These are phyloP conservation scores for Thermomucor indicae-seudaticae DNA, from an alignment of 371 early-diverging fungal genomes.

Conservation along the genomic window DNA sequence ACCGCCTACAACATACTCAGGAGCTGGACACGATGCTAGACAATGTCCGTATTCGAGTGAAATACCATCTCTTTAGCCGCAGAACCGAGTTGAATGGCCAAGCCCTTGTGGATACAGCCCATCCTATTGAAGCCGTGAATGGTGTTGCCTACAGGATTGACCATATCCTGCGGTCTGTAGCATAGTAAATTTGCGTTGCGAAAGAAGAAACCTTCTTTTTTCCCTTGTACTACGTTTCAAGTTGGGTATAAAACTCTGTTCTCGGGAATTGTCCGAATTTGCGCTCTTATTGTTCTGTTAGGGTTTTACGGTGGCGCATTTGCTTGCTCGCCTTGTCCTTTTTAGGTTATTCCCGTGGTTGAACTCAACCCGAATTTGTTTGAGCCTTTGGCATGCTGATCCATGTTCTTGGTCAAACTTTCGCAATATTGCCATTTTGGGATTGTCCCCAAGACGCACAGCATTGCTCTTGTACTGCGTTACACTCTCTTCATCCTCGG, in stretches of 20 bases:
- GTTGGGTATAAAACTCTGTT: neutral
- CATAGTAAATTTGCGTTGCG: too few relatives aligned
- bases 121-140: constrained; percentile 32
- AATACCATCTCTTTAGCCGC: constrained; percentile 20
- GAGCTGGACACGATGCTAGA: constrained; percentile 19
- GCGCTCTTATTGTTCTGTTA: neutral
- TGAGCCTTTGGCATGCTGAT: too few relatives aligned
- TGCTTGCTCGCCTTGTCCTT: constrained; percentile 2
- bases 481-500: too few relatives aligned
- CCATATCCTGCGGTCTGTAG: constrained; percentile 23
- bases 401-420: too few relatives aligned
- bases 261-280: constrained; percentile 7
- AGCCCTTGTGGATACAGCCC: constrained; percentile 23
- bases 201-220: too few relatives aligned
- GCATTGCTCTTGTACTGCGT: too few relatives aligned
- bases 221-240: constrained; percentile 3
- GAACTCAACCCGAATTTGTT: too few relatives aligned
- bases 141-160: constrained; percentile 46
- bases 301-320: constrained; percentile 4
- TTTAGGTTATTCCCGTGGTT: constrained; percentile 1
- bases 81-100: constrained; percentile 22
- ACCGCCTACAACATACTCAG: constrained; percentile 11
- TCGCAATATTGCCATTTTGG: neutral
- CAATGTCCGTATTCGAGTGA: constrained; percentile 20
- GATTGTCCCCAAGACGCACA: too few relatives aligned